Conservation (phyloP, 139 green algal genomes). For the Chlamydomonas asymmetrica region DNA sequence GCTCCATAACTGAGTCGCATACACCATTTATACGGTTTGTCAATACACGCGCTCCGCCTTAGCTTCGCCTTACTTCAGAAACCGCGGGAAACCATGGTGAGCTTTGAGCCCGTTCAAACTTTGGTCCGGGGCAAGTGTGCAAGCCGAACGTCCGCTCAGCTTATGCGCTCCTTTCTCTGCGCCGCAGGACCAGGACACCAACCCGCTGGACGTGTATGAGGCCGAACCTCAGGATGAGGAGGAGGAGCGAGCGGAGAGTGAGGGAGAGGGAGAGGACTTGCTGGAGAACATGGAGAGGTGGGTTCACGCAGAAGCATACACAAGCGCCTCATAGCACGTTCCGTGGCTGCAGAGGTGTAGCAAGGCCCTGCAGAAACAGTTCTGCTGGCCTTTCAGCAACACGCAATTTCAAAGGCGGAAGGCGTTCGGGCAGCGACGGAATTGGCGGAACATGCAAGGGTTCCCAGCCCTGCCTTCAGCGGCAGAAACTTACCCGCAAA, state of each 20-base stretch:
- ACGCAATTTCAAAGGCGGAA: background rate
- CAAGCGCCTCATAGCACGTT: background rate
- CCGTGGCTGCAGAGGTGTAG: background rate
- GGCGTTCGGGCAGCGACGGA: background rate
- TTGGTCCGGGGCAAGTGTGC: no score
- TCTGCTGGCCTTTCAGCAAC: background rate
- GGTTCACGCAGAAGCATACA: background rate
- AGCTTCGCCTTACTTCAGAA: no score
- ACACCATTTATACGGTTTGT: no score
- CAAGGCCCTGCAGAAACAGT: background rate
- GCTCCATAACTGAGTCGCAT: no score
- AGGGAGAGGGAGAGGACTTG: constrained; percentile 89
- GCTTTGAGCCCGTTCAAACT: no score
- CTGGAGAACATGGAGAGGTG: constrained; percentile 83
- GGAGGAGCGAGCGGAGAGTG: constrained; percentile 54
- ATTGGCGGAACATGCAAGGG: no score
- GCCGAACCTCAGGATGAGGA: constrained; percentile 43
- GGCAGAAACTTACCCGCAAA: no score
- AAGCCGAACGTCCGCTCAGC: no score
- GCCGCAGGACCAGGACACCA: constrained; percentile 19
- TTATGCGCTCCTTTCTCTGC: no score
- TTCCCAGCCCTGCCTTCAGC: no score
- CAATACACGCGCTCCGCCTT: no score
- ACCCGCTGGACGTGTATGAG: constrained; percentile 28
- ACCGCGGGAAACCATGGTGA: no score